Conservation (phyloP, 768 basidiomycete species). For the Pisolithus marmoratus region DNA sequence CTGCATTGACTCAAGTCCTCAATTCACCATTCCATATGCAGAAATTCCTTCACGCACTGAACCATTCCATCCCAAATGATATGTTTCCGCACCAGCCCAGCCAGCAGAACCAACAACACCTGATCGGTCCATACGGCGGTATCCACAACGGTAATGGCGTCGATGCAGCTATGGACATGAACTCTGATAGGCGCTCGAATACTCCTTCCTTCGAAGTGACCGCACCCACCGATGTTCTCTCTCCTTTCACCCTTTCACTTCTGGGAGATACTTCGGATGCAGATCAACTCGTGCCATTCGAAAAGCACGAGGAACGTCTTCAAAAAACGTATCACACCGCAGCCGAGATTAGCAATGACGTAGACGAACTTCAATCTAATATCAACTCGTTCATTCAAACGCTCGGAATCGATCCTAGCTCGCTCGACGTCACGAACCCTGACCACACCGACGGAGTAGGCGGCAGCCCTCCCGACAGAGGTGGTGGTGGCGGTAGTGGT, state of each 20-base stretch:
- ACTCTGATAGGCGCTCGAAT: slow-evolving; percentile 7
- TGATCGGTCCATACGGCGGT: slow-evolving; percentile 24
- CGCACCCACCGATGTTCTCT: slow-evolving; percentile 15
- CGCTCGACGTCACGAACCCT: slow-evolving; percentile 12
- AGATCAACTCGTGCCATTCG: slow-evolving; percentile 26
- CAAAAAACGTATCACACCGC: slow-evolving; percentile 56
- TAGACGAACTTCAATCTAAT: slow-evolving; percentile 60
- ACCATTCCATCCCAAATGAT: slow-evolving; percentile 20
- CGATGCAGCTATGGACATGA: not conserved
- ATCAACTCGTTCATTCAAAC: slow-evolving; percentile 69
- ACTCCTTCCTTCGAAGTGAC: slow-evolving; percentile 13
- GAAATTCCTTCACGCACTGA: slow-evolving; percentile 45
- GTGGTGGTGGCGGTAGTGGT: not conserved
- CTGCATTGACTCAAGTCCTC: slow-evolving; percentile 45
- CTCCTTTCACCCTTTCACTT: slow-evolving; percentile 21
- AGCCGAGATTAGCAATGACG: slow-evolving; percentile 64
- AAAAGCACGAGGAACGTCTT: slow-evolving; percentile 38
- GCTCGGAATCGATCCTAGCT: slow-evolving; percentile 55
- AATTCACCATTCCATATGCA: slow-evolving; percentile 52
- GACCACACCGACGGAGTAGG: slow-evolving; percentile 7
- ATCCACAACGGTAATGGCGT: slow-evolving; percentile 6
- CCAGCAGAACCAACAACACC: slow-evolving; percentile 15
- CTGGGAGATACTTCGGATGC: slow-evolving; percentile 21
- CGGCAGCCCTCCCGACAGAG: not conserved
- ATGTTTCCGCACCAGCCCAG: slow-evolving; percentile 13